These are phyloP conservation scores for slime mould (Dictyostelium discoideum) DNA, from an alignment of 78 protist species.

Conservation along the genomic window dicty_2.7 NC_007088.5:4850501-4851000, in stretches of 20 bases:
- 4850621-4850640: too few relatives aligned
- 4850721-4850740: background rate
- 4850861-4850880: background rate
- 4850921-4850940: background rate
- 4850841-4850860: background rate
- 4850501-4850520: background rate
- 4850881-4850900: background rate
- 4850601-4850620: too few relatives aligned
- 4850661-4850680: background rate
- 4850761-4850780: too few relatives aligned
- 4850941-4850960: background rate
- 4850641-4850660: background rate
- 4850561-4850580: too few relatives aligned
- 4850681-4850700: background rate
- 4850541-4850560: too few relatives aligned
- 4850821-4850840: background rate
- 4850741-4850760: too few relatives aligned
- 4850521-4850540: too few relatives aligned
- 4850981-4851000: too few relatives aligned
- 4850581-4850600: too few relatives aligned
- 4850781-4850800: too few relatives aligned
- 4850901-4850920: background rate
- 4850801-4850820: background rate
- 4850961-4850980: too few relatives aligned
- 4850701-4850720: too few relatives aligned